Conservation (phyloP, 768 basidiomycete species). For the Phylloporus sp. region DNA sequence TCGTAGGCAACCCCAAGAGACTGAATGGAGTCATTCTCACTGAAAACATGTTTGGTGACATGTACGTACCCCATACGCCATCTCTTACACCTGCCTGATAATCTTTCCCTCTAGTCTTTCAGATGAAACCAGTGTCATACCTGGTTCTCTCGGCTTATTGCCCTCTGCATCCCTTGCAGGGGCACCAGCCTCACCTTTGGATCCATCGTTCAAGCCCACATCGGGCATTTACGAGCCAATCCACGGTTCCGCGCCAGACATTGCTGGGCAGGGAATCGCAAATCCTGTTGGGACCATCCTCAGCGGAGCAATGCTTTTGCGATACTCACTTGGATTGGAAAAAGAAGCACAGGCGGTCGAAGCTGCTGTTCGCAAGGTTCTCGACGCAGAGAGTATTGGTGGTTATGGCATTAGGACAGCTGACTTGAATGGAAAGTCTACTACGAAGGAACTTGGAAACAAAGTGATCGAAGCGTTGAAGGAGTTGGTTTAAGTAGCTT, state of each 20-base stretch:
- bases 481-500: conserved; percentile 41
- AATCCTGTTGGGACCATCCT: conserved; percentile 96
- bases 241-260: conserved; percentile 92
- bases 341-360: conserved; percentile 84
- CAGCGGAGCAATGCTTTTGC: conserved; percentile 87
- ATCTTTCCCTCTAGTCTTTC: conserved; percentile 60
- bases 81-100: conserved; percentile 2
- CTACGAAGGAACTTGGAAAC: conserved; percentile 81
- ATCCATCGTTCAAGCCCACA: conserved; percentile 67
- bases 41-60: conserved; percentile 96
- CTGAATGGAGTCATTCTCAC: conserved; percentile 94
- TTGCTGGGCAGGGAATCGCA: conserved; percentile 90
- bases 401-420: conserved; percentile 78
- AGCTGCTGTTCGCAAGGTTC: conserved; percentile 81
- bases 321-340: conserved; percentile 91
- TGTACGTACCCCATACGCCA: conserved; percentile 51
- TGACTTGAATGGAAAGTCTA: conserved; percentile 78
- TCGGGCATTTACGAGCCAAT: conserved; percentile 96
- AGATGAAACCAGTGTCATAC: conserved; percentile 95
- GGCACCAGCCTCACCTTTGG: conserved; percentile 57
- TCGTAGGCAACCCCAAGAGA: conserved; percentile 85
- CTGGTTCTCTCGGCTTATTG: conserved; percentile 92
- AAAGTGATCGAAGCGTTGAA: conserved; percentile 73
- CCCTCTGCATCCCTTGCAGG: conserved; percentile 96
- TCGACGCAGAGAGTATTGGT: conserved; percentile 67